Conservation (phyloP, 2,329 filamentous ascomycete species). For the Orbilia brochopaga region DNA sequence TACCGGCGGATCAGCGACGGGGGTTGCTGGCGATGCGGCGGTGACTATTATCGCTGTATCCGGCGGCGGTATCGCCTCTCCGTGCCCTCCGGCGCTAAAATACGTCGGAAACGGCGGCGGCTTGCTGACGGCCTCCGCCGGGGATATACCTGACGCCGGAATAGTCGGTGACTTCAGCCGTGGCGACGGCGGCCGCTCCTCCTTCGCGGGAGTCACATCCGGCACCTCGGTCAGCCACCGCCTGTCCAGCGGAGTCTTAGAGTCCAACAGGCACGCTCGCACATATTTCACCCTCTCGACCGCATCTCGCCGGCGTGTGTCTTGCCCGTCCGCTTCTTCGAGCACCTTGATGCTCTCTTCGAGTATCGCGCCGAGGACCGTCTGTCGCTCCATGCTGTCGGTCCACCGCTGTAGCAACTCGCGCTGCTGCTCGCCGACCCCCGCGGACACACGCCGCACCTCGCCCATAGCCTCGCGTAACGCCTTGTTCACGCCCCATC, state of each 20-base stretch:
- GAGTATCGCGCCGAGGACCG: conserved; percentile 51
- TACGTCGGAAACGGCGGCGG: conserved; percentile 47
- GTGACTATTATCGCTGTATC: not conserved
- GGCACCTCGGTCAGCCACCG: conserved; percentile 41
- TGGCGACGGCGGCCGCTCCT: not conserved
- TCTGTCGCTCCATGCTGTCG: conserved; percentile 51
- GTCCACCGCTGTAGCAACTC: conserved; percentile 41
- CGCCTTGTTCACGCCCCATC: conserved; percentile 78
- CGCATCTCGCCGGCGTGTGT: conserved; percentile 24
- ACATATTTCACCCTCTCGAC: conserved; percentile 52
- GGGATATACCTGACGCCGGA: conserved; percentile 5
- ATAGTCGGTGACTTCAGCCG: not conserved
- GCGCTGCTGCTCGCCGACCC: conserved; percentile 40
- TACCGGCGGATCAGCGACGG: not conserved
- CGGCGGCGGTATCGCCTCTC: not conserved
- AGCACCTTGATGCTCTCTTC: conserved; percentile 52
- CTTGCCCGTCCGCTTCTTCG: conserved; percentile 26
- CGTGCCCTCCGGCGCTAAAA: conserved; percentile 10
- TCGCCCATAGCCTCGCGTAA: conserved; percentile 82
- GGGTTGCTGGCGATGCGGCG: conserved; percentile 2
- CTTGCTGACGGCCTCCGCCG: conserved; percentile 13
- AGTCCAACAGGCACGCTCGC: conserved; percentile 52
- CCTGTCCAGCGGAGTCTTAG: conserved; percentile 45
- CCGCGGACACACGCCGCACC: conserved; percentile 62
- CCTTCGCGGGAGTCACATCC: conserved; percentile 10